Evolutionary conservation across 352 stramenopile species (phyloP), one percentile per base, ranked within the genome.

Genomic region (Pythium utonaiense): DNA sequence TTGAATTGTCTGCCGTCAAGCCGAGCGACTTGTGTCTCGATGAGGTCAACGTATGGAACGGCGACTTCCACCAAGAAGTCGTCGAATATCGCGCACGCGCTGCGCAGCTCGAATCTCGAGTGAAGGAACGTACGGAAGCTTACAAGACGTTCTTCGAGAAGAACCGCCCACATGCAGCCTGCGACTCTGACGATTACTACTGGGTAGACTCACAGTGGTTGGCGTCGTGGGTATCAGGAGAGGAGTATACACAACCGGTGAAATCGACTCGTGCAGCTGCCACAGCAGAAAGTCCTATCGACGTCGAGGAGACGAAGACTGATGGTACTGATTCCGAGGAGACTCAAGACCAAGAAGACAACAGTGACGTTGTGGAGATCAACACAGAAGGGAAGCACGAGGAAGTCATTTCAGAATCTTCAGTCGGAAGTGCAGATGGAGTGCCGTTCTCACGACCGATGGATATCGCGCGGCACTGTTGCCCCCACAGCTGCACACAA

Each of bases 201-300:
- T 92, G 83, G 83, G 70, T 92, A n/a, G 78, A 88, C 50, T 74
- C 71, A 0, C 63, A 78, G 9, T 92, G 83, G 83, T 62, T 92
- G 0, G 66, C 66, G 22, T 60, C 67, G 36, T 92, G 83, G 83
- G 63, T 92, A 9, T 77, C 73, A n/a, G 83, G 83, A 2, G 71
- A 88, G 55, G 75, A 88, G 34, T 27, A 30, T 21, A 22, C 16
- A 54, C 16, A 21, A 34, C 38, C 13, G 47, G 47, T 13, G 21
- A 50, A 19, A 44, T 12, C 42, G 42, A 21, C 42, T 33, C 24
- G 6, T 13, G 24, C 16, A n/a, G 5, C 21, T 7, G 7, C 42
- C 12, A 33, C 21, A 12, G 0, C 22, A 10, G 24, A 21, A 3
- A 50, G 24, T 19, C 21, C 42, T 2, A 50, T 33, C 12, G 42